These are phyloP conservation scores for Mycogone perniciosa DNA, from an alignment of 2,329 filamentous ascomycete genomes.

Conservation along the genomic window DNA sequence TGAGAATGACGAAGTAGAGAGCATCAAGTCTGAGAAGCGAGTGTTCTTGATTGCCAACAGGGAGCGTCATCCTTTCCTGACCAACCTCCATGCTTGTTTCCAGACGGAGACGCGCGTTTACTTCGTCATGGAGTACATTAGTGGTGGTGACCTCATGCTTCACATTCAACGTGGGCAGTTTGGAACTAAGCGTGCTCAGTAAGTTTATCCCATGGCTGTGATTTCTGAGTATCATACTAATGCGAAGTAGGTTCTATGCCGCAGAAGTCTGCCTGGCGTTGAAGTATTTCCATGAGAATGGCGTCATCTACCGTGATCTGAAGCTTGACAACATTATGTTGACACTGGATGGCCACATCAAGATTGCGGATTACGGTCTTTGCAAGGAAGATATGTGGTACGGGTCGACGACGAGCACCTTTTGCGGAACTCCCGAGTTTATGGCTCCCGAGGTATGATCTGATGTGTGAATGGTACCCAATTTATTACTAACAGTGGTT, in stretches of 20 bases:
- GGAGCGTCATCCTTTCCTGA: constrained; percentile 90
- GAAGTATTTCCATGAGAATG: constrained; percentile 99
- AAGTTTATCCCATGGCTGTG: constrained; percentile 35
- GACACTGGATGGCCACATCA: constrained; percentile 93
- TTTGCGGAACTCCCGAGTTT: constrained; percentile 98
- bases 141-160: constrained; percentile 96
- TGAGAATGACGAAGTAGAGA: constrained; percentile 98
- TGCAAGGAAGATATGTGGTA: constrained; percentile 99
- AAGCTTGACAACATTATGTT: constrained; percentile 91
- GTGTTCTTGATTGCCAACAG: constrained; percentile 97
- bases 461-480: neutral
- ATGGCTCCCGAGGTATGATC: constrained; percentile 88
- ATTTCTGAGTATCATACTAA: constrained; percentile 16
- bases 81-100: constrained; percentile 95
- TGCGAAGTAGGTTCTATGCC: constrained; percentile 73
- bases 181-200: constrained; percentile 91
- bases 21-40: constrained; percentile 92
- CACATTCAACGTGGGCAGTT: constrained; percentile 98
- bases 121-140: constrained; percentile 99
- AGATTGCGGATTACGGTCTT: constrained; percentile 96
- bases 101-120: constrained; percentile 98
- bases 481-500: neutral
- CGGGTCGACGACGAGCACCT: constrained; percentile 90
- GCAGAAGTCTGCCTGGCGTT: constrained; percentile 94
- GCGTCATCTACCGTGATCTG: constrained; percentile 95